Conservation (phyloP, 257 asterid species). For the Dorcoceras hygrometricum region DNA sequence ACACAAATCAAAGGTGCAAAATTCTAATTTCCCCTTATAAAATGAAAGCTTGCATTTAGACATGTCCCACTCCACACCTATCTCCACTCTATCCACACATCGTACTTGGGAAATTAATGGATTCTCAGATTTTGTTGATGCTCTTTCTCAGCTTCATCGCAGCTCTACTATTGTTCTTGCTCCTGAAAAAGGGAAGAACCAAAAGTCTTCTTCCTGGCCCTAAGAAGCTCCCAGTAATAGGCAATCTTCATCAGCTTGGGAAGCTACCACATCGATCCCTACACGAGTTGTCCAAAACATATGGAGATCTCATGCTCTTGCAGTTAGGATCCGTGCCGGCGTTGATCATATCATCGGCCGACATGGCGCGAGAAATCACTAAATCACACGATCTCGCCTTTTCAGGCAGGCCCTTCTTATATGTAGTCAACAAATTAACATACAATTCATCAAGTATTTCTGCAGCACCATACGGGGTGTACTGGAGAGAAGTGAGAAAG, state of each 20-base stretch:
- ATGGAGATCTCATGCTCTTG: not conserved
- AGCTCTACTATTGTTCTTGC: not conserved
- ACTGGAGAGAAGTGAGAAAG: slow-evolving; percentile 10
- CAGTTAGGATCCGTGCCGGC: not conserved
- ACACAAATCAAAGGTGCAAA: too few relatives aligned
- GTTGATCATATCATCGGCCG: not conserved
- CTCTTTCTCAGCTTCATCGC: not conserved
- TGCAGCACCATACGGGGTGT: too few relatives aligned
- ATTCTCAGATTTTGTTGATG: not conserved
- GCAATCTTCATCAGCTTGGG: not conserved
- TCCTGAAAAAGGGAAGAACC: not conserved
- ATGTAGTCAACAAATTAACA: not conserved
- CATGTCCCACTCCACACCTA: too few relatives aligned
- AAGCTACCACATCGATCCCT: not conserved
- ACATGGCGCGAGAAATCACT: not conserved
- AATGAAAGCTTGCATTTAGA: too few relatives aligned
- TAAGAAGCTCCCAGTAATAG: not conserved
- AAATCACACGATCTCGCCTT: not conserved
- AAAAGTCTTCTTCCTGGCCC: not conserved
- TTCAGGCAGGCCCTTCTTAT: not conserved
- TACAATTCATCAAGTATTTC: too few relatives aligned
- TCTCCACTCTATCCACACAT: too few relatives aligned
- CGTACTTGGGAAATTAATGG: not conserved
- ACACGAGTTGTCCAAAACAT: not conserved
- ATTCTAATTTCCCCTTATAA: too few relatives aligned